phyloP scores from a whole-genome alignment of 2,329 filamentous ascomycete species.

The Botrytis byssoidea region DNA sequence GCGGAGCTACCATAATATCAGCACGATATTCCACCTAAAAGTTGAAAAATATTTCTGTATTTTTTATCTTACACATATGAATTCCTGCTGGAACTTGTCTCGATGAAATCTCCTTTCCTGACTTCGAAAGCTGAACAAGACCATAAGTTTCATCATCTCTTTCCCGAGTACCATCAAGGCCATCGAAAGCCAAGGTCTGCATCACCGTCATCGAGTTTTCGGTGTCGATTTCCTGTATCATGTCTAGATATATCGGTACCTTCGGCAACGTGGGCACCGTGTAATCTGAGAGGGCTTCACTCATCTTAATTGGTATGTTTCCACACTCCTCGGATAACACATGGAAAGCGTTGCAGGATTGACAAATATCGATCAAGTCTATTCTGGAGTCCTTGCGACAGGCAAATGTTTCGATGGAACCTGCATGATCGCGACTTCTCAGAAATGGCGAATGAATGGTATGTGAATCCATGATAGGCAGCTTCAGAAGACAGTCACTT shows the following conservation, averaged over 20 bases:
- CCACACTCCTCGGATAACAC: neutral
- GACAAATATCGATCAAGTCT: neutral
- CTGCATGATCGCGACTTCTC: neutral
- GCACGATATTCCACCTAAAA: neutral
- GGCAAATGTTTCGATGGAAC: neutral
- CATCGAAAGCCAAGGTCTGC: neutral
- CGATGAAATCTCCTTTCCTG: neutral
- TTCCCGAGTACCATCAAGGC: constrained; percentile 1
- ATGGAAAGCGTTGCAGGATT: neutral
- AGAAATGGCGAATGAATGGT: neutral
- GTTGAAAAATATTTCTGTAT: neutral
- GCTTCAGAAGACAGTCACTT: neutral
- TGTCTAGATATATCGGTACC: neutral
- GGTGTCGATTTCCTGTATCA: neutral
- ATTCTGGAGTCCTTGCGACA: neutral
- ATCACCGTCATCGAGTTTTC: neutral
- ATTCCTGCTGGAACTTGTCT: neutral
- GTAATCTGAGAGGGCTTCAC: neutral
- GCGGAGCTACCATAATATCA: constrained; percentile 2
- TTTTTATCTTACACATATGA: neutral
- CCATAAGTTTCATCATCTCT: neutral
- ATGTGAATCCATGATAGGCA: constrained; percentile 2
- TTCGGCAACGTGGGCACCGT: neutral
- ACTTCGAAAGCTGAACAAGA: neutral
- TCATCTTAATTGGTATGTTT: constrained; percentile 2